Conservation (phyloP, 257 asterid species). For the Solanum infundibuliforme region DNA sequence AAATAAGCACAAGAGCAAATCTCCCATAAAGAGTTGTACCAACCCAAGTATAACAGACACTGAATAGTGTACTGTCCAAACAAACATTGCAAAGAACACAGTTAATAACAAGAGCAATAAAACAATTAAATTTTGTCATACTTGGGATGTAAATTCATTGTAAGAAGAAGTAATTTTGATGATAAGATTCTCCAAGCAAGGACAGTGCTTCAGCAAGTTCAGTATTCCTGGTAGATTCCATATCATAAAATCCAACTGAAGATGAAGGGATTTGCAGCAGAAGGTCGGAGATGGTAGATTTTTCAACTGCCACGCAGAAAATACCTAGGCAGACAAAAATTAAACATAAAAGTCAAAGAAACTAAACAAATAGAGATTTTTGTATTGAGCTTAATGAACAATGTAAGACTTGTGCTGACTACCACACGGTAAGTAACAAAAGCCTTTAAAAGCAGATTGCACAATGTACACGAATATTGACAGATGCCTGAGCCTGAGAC, state of each 20-base stretch:
- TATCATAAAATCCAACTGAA: background rate
- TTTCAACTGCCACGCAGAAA: constrained; percentile 6
- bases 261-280: constrained; percentile 8
- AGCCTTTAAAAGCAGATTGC: background rate
- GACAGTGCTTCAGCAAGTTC: background rate
- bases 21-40: background rate
- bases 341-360: background rate
- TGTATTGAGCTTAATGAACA: background rate
- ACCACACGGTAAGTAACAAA: background rate
- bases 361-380: background rate
- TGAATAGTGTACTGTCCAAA: background rate
- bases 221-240: constrained; percentile 20
- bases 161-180: background rate
- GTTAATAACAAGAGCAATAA: background rate
- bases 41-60: background rate
- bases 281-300: background rate
- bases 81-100: background rate
- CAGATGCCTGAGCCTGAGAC: background rate
- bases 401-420: background rate
- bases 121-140: background rate
- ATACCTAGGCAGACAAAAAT: constrained; percentile 3
- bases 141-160: background rate
- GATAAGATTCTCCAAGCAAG: constrained; percentile 6
- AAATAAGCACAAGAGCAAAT: background rate
- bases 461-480: background rate